Evolutionary conservation across 495 filamentous ascomycete species (phyloP).

Genomic region (Aspergillus egyptiacus): DNA sequence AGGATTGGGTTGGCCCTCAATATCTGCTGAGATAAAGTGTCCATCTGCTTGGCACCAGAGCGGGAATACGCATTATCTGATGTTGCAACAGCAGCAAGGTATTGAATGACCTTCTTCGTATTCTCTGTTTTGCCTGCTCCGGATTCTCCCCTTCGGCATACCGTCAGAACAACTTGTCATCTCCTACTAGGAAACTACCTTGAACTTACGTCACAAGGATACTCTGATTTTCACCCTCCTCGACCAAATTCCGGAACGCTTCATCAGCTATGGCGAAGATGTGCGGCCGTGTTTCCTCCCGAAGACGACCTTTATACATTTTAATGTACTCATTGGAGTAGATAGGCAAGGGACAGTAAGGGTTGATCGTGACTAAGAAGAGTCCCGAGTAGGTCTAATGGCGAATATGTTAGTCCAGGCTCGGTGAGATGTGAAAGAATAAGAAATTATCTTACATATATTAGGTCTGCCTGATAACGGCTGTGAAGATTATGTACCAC

Average conservation of each 20-base stretch:
- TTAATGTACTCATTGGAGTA: conserved; percentile 96
- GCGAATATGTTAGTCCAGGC: conserved; percentile 7
- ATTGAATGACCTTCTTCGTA: conserved; percentile 99
- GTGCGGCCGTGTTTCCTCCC: conserved; percentile 94
- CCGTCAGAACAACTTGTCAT: conserved; percentile 8
- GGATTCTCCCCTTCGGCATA: conserved; percentile 68
- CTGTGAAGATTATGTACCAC: conserved; percentile 95
- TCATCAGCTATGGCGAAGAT: conserved; percentile 99
- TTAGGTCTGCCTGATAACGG: conserved; percentile 89
- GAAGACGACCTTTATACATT: conserved; percentile 84
- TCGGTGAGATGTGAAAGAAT: background rate
- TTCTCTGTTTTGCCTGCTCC: conserved; percentile 99
- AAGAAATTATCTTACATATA: conserved; percentile 57
- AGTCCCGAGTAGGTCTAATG: conserved; percentile 86
- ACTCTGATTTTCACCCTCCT: conserved; percentile 93
- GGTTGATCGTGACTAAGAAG: conserved; percentile 95
- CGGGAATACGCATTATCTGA: conserved; percentile 67
- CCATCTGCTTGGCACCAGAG: conserved; percentile 58
- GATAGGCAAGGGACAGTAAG: conserved; percentile 89
- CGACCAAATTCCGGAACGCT: conserved; percentile 90
- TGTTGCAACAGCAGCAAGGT: conserved; percentile 88
- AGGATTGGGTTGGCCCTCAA: conserved; percentile 95
- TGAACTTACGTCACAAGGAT: conserved; percentile 79
- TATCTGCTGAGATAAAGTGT: conserved; percentile 94
- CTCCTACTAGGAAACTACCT: background rate